phyloP scores from a whole-genome alignment of 208 protist species.

The Phytomonas francai region DNA sequence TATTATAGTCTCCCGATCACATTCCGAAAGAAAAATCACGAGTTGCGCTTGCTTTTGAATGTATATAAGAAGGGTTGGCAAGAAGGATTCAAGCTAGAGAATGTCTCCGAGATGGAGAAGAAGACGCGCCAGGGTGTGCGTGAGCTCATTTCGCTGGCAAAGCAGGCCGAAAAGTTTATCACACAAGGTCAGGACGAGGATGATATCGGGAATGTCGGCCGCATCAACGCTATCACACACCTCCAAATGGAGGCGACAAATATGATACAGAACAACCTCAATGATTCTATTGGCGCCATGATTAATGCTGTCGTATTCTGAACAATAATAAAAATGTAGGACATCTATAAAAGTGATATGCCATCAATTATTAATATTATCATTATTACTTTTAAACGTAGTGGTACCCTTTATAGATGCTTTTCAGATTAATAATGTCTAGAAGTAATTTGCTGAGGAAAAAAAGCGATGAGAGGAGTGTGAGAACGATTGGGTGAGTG shows the following conservation, averaged over 20 bases:
- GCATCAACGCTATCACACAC: conserved; percentile 71
- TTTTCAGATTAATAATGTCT: neutral
- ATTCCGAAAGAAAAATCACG: conserved; percentile 99
- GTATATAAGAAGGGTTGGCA: conserved; percentile 99
- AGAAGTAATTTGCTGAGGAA: neutral
- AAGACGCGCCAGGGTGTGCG: conserved; percentile 69
- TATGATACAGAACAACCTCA: conserved; percentile 71
- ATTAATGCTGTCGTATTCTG: conserved; percentile 86
- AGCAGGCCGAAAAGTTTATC: conserved; percentile 80
- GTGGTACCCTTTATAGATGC: neutral
- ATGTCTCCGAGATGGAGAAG: conserved; percentile 50
- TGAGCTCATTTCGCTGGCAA: conserved; percentile 55
- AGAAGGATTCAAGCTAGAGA: conserved; percentile 91
- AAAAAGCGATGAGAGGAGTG: neutral
- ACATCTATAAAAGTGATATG: conserved; percentile 10
- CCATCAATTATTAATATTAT: conserved; percentile 10
- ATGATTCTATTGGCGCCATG: conserved; percentile 81
- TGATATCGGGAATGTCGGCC: conserved; percentile 78
- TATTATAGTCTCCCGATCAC: conserved; percentile 99
- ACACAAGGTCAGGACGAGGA: conserved; percentile 79
- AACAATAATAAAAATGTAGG: conserved; percentile 5
- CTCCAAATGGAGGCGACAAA: conserved; percentile 70
- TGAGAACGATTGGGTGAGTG: neutral
- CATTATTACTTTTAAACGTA: neutral
- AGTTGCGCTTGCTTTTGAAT: conserved; percentile 99